phyloP scores from a whole-genome alignment of 441 rosid species.

The Raphanus hybrid region DNA sequence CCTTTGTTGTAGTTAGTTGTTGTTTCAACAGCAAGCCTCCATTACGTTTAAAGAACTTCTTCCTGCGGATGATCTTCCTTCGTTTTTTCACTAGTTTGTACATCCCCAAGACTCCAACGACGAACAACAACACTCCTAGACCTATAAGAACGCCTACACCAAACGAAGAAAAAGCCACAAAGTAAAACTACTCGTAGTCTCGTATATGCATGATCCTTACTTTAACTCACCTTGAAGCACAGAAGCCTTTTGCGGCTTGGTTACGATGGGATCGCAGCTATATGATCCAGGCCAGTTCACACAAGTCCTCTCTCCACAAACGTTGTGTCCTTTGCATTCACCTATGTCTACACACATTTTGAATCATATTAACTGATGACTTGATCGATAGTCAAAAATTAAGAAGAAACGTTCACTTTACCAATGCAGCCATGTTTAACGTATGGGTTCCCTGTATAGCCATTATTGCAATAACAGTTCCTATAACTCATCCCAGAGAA shows the following conservation, averaged over 20 bases:
- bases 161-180: background rate
- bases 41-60: background rate
- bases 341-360: slow-evolving; percentile 26
- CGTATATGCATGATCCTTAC: background rate
- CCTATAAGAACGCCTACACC: slow-evolving; percentile 33
- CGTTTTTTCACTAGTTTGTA: slow-evolving; percentile 27
- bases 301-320: slow-evolving; percentile 13
- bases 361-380: background rate
- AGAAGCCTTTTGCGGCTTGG: background rate
- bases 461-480: slow-evolving; percentile 39
- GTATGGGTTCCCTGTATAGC: slow-evolving; percentile 51
- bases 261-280: background rate
- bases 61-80: slow-evolving; percentile 4
- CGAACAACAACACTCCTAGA: background rate
- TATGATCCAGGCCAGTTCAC: background rate
- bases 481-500: slow-evolving; percentile 34
- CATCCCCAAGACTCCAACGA: slow-evolving; percentile 2
- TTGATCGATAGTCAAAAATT: background rate
- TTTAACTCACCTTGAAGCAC: slow-evolving; percentile 20
- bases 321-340: slow-evolving; percentile 10
- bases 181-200: background rate
- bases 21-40: slow-evolving; percentile 2
- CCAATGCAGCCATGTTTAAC: slow-evolving; percentile 48
- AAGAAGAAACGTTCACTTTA: slow-evolving; percentile 14
- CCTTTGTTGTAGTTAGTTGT: background rate